Evolutionary conservation across 73 alveolate genomes (phyloP).

Genomic region (Paramecium sonneborni): DNA sequence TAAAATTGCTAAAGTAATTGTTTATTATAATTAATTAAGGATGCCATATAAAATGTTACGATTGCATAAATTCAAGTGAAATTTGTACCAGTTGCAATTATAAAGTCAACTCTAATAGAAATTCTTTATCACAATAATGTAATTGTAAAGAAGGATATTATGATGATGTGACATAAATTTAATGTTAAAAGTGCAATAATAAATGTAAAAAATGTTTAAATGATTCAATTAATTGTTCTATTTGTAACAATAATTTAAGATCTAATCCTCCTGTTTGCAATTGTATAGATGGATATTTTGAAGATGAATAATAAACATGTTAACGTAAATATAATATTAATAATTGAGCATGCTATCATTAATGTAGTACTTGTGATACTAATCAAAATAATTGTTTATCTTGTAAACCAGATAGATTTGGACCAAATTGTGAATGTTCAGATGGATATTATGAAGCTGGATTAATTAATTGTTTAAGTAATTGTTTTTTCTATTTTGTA

Average conservation of each 20-base stretch:
- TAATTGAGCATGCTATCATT: neutral
- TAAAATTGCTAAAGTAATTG: neutral
- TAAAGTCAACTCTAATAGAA: neutral
- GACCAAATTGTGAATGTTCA: neutral
- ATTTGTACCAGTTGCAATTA: neutral
- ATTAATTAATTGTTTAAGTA: neutral
- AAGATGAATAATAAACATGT: neutral
- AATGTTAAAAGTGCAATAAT: neutral
- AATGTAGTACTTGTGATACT: neutral
- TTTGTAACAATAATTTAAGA: neutral
- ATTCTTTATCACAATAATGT: neutral
- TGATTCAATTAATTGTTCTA: neutral
- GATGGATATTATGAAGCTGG: neutral
- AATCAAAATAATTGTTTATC: neutral
- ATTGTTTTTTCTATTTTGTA: neutral
- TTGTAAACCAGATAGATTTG: neutral
- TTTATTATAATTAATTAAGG: neutral
- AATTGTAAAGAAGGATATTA: slow-evolving; percentile 6
- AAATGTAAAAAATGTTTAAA: neutral
- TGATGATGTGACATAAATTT: neutral
- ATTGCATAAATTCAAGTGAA: neutral
- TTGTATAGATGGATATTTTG: neutral
- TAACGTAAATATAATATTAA: neutral
- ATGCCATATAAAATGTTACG: neutral
- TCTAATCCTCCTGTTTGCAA: neutral